Evolutionary conservation across 2,329 filamentous ascomycete species (phyloP), one percentile per base, ranked within the genome.

Genomic region (Cadophora luteo-olivacea): DNA sequence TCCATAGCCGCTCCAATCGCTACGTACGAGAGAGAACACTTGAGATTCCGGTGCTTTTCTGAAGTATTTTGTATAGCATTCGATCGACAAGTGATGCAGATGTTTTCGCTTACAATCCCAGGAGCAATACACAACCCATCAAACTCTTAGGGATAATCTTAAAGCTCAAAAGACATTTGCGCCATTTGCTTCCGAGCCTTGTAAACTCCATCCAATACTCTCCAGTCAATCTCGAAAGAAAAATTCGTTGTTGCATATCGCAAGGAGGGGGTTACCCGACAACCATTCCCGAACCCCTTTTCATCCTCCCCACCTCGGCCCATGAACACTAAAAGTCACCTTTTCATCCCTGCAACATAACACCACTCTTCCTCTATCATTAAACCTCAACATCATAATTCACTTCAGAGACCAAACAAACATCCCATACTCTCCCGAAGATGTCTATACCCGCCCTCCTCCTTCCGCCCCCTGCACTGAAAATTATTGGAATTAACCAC

Each of bases 211-310:
- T 22, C 5, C 22, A 24, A 19, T n/a, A 8, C 33, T 12, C 24
- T 33, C 33, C 49, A 24, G 57, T 49, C 4, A 24, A 8, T 1
- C 25, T 51, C 7, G 11, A 22, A 49, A 8, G 7, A 5, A 49
- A 3, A 19, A 25, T 19, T 52, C 41, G 66, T 66, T 69, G 67
- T 66, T 69, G 67, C 67, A 66, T 25, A 22, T 69, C 64, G 67
- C 64, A 66, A 61, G 54, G 62, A 64, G 60, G 67, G 66, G 57
- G 64, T 48, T 69, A 66, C 63, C 67, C 67, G 67, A 65, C 22
- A 29, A 19, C 38, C 45, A 55, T 60, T 58, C 33, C 55, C 55
- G 32, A 60, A 9, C n/a, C 12, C 55, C 16, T 16, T 33, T 25
- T 55, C 16, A 1, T 3, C 7, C n/a, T 29, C 52, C 52, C 52